Base-by-base conservation (phyloP, 371 early-diverging fungal genomes). In the Zychaea mexicana region DNA sequence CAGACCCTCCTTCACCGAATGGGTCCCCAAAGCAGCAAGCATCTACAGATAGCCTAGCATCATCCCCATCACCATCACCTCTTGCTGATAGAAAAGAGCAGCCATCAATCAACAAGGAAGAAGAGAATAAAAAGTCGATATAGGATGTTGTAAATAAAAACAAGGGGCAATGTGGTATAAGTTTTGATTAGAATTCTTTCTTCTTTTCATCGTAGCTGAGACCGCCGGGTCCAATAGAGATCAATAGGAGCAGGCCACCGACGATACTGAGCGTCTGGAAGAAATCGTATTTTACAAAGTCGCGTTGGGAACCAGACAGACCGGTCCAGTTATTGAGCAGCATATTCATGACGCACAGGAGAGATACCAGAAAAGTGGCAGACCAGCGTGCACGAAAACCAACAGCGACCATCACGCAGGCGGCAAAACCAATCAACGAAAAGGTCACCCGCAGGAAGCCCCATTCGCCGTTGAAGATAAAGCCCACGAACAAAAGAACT, bases 251-350 rank as follows among this genome's bases (percentile, higher is more conserved):
- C 62, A 97, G 88, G 19, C 97, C 97, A 33, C 98, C 97, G 80
- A 95, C 87, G 78, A 96, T 94, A 24, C 95, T 94, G 30, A 97
- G 81, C n/a, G 93, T 97, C 76, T 97, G 97, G 90, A 97, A 97
- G 70, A 97, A 97, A 80, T 97, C 98, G 76, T 97, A 97, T 73
- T 95, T 92, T 67, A 93, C 84, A 73, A 96, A 96, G 60, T 97
- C 97, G 63, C 88, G 82, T 53, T 88, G 89, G 68, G 92, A 91
- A 52, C 92, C 76, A 3, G 90, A 83, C 15, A 38, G 17, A 21
- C 19, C 26, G 97, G 97, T 96, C 95, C 96, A 97, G 85, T 96
- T 94, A 79, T 97, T 97, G 58, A 94, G 84, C 28, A 92, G 64
- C 55, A 97, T 79, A 72, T 97, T 97, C 72, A 89, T 85, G 65